phyloP scores from a whole-genome alignment of 306 rosid genomes.

The Quillaja saponaria region DNA sequence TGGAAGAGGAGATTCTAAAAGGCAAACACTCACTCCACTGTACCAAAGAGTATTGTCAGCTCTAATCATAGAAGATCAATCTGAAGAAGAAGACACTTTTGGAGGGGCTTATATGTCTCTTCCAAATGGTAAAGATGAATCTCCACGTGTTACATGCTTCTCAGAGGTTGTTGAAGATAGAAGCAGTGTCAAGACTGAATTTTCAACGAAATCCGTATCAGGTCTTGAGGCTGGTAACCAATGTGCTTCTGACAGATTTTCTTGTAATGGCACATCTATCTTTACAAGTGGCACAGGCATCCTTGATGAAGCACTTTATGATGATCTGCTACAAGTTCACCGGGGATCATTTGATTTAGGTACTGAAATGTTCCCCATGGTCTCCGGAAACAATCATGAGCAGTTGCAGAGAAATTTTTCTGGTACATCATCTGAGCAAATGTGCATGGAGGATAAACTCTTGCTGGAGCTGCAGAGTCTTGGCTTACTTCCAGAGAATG shows the following conservation, averaged over 20 bases:
- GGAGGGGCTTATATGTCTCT: constrained; percentile 43
- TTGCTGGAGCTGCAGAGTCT: constrained; percentile 73
- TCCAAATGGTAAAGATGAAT: constrained; percentile 43
- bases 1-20: constrained; percentile 43
- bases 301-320: constrained; percentile 34
- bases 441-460: constrained; percentile 65
- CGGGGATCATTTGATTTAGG: constrained; percentile 34
- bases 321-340: constrained; percentile 34
- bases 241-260: constrained; percentile 39
- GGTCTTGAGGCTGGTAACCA: constrained; percentile 32
- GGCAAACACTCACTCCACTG: constrained; percentile 52
- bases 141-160: constrained; percentile 31
- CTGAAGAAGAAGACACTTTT: constrained; percentile 47
- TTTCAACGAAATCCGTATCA: constrained; percentile 29
- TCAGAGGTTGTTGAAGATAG: constrained; percentile 39
- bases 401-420: constrained; percentile 38
- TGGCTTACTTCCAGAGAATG: constrained; percentile 71
- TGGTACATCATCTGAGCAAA: constrained; percentile 47
- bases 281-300: constrained; percentile 30
- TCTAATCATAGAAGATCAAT: constrained; percentile 64
- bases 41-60: constrained; percentile 83
- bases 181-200: constrained; percentile 33
- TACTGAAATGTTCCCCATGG: constrained; percentile 35
- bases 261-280: constrained; percentile 54
- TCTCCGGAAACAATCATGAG: constrained; percentile 50